Conservation (phyloP, 75 land plant genomes). For the Pinus albicaulis region DNA sequence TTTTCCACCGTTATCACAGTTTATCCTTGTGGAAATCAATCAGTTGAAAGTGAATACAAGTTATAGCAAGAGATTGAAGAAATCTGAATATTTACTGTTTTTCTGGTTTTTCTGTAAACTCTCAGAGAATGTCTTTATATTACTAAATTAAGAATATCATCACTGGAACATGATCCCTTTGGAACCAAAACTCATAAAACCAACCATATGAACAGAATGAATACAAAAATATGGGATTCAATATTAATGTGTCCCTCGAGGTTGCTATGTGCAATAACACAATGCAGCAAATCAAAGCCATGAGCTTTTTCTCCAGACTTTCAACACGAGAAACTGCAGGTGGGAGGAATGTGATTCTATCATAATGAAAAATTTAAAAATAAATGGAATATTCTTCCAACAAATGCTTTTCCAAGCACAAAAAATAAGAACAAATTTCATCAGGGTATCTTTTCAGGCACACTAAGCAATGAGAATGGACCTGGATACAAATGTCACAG, state of each 20-base stretch:
- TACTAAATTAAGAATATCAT: not conserved
- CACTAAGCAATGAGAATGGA: too few relatives aligned
- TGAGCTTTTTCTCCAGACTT: not conserved
- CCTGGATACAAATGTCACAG: too few relatives aligned
- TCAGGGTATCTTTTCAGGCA: not conserved
- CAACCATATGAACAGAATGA: not conserved
- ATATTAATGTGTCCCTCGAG: not conserved
- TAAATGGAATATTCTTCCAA: not conserved
- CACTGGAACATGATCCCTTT: not conserved
- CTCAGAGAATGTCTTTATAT: not conserved
- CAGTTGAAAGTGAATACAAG: too few relatives aligned
- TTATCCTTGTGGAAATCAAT: too few relatives aligned
- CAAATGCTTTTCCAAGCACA: not conserved
- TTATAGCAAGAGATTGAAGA: too few relatives aligned
- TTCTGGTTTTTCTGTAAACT: too few relatives aligned
- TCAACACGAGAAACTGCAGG: not conserved
- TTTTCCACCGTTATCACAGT: too few relatives aligned
- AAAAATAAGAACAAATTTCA: not conserved
- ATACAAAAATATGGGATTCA: not conserved
- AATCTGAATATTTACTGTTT: too few relatives aligned
- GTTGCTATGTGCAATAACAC: not conserved
- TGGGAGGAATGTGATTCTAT: not conserved
- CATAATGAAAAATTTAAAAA: not conserved
- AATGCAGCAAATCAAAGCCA: not conserved
- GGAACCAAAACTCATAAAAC: not conserved